A percentile compares a stretch with the other conserved stretches of the same genome.
Evolutionary conservation across 2,329 filamentous ascomycete genomes (phyloP).

Genomic region (Fusarium sp.): DNA sequence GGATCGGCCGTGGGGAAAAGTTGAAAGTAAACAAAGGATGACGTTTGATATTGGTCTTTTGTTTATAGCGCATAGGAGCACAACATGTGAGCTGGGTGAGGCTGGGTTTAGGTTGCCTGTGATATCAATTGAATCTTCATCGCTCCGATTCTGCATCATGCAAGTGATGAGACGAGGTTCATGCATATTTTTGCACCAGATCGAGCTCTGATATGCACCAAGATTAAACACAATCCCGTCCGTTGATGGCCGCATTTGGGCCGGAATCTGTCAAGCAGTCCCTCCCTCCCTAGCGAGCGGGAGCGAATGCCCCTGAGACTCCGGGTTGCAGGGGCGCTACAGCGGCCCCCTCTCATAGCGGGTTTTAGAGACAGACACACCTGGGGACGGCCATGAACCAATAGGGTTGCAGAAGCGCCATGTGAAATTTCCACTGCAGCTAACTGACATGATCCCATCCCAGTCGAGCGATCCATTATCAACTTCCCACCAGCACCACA

Average conservation of each 20-base stretch:
- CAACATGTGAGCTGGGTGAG: background rate
- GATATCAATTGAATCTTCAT: background rate
- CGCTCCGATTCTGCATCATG: slow-evolving; percentile 16
- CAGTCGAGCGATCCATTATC: slow-evolving; percentile 28
- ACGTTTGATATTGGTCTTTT: slow-evolving; percentile 32
- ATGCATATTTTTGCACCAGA: slow-evolving; percentile 33
- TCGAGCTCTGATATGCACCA: slow-evolving; percentile 27
- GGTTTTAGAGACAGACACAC: slow-evolving; percentile 23
- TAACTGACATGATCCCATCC: slow-evolving; percentile 31
- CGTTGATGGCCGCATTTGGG: slow-evolving; percentile 19
- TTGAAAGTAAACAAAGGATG: slow-evolving; percentile 39
- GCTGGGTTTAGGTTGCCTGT: background rate
- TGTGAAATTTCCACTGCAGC: slow-evolving; percentile 30
- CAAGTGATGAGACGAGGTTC: slow-evolving; percentile 20
- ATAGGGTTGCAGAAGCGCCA: slow-evolving; percentile 7
- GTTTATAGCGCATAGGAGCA: slow-evolving; percentile 30
- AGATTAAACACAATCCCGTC: background rate
- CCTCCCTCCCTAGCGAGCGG: slow-evolving; percentile 11
- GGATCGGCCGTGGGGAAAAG: slow-evolving; percentile 30
- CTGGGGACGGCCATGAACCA: slow-evolving; percentile 15
- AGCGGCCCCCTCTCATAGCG: slow-evolving; percentile 19
- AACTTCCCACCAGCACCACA: slow-evolving; percentile 21
- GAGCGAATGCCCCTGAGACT: slow-evolving; percentile 19
- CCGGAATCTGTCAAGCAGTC: slow-evolving; percentile 22
- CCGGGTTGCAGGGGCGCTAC: slow-evolving; percentile 15